These are phyloP conservation scores for Curvularia hawaiiensis DNA, from an alignment of 2,329 filamentous ascomycete species.

Conservation along the genomic window DNA sequence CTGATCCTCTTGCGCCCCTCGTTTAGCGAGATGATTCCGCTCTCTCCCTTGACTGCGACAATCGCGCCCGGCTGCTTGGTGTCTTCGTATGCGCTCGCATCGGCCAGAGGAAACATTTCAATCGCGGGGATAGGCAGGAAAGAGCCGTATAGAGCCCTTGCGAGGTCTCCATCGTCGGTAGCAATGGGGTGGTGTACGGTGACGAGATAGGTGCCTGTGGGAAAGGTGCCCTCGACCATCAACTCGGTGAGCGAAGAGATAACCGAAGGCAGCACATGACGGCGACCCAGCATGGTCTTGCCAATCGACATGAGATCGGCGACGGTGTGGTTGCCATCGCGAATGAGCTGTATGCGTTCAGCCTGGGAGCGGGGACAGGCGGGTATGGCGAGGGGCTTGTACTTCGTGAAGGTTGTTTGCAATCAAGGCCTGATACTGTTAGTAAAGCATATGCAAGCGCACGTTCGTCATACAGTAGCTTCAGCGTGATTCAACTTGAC, in stretches of 20 bases:
- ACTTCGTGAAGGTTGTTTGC: constrained; percentile 88
- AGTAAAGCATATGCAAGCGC: constrained; percentile 8
- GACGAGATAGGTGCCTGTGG: constrained; percentile 87
- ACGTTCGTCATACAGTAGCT: constrained; percentile 66
- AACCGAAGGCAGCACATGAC: constrained; percentile 87
- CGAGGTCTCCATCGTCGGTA: constrained; percentile 83
- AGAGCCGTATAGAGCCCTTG: constrained; percentile 86
- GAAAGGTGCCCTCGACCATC: constrained; percentile 94
- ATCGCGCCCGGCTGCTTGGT: constrained; percentile 79
- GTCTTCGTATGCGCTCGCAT: constrained; percentile 68
- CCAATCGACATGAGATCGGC: constrained; percentile 93
- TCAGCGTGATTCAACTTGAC: constrained; percentile 90
- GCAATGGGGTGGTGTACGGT: constrained; percentile 91
- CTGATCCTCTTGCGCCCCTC: constrained; percentile 73
- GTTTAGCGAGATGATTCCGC: constrained; percentile 71
- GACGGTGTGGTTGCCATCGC: constrained; percentile 91
- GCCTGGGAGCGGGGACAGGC: constrained; percentile 16
- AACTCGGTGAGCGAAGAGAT: constrained; percentile 79
- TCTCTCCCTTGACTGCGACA: constrained; percentile 69
- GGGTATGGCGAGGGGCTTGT: constrained; percentile 22
- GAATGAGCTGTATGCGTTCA: constrained; percentile 69
- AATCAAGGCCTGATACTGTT: constrained; percentile 70
- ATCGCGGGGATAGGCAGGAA: constrained; percentile 80
- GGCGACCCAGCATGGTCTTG: constrained; percentile 88
- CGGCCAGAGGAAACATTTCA: constrained; percentile 69